Evolutionary conservation across 1,284 basidiomycete species (phyloP).

Genomic region (Tilletia indica): DNA sequence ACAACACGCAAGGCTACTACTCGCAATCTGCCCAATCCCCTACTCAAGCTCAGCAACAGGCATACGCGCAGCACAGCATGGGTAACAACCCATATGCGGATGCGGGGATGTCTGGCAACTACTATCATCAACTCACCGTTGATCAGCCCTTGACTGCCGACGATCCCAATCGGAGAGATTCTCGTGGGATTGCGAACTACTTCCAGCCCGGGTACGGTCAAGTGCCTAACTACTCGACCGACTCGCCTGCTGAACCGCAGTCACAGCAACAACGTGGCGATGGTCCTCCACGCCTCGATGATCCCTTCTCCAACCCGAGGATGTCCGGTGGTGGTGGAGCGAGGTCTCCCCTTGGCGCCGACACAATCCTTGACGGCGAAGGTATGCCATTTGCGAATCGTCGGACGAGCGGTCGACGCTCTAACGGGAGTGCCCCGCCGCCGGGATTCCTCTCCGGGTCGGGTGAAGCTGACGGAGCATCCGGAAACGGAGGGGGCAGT

Average conservation of each 20-base stretch:
- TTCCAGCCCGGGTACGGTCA: background rate
- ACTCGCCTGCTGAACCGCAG: background rate
- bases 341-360: background rate
- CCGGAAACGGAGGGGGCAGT: too few species aligned
- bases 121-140: slow-evolving; percentile 10
- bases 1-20: slow-evolving; percentile 3
- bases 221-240: background rate
- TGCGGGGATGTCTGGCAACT: background rate
- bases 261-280: background rate
- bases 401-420: background rate
- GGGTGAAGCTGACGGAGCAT: background rate
- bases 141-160: background rate
- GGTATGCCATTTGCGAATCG: slow-evolving; percentile 16
- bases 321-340: background rate
- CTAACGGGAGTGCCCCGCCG: background rate
- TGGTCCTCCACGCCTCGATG: background rate
- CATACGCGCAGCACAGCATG: background rate
- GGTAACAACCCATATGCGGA: background rate
- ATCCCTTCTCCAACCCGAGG: background rate
- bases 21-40: background rate
- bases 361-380: slow-evolving; percentile 10
- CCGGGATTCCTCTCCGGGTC: background rate
- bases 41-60: background rate
- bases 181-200: background rate
- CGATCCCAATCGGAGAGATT: too few species aligned